Evolutionary conservation across 2,329 filamentous ascomycete species (phyloP).

Genomic region (Penicillium sp.): DNA sequence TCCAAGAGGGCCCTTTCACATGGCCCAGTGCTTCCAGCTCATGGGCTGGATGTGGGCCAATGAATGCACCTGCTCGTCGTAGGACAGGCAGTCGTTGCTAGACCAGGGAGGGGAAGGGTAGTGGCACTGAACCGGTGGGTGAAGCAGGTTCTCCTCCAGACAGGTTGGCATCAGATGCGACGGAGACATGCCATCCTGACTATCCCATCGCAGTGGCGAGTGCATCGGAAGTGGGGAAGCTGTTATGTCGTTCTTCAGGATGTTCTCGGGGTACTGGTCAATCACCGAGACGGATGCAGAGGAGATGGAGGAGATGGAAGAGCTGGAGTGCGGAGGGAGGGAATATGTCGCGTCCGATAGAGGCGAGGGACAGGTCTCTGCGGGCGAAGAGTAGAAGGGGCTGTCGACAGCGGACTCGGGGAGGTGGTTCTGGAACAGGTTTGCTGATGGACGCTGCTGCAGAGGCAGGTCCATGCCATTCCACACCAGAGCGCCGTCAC

Average conservation of each 20-base stretch:
- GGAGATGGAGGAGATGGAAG: constrained; percentile 33
- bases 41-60: constrained; percentile 20
- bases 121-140: constrained; percentile 27
- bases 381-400: constrained; percentile 41
- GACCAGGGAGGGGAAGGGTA: constrained; percentile 25
- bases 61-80: constrained; percentile 22
- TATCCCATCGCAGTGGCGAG: constrained; percentile 33
- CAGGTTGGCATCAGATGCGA: constrained; percentile 34
- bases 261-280: constrained; percentile 32
- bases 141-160: constrained; percentile 33
- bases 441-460: constrained; percentile 24
- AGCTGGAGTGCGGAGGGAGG: constrained; percentile 28
- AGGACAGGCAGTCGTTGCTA: constrained; percentile 21
- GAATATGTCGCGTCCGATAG: constrained; percentile 35
- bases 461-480: constrained; percentile 34
- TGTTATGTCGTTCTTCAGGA: constrained; percentile 30
- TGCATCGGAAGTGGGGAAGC: constrained; percentile 34
- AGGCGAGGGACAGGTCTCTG: constrained; percentile 44
- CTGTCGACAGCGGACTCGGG: constrained; percentile 38
- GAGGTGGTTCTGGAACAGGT: constrained; percentile 31
- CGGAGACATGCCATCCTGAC: constrained; percentile 24
- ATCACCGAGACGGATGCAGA: constrained; percentile 33
- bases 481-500: constrained; percentile 34
- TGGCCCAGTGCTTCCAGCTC: constrained; percentile 20
- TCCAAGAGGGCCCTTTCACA: constrained; percentile 8